Base-by-base conservation (phyloP, 805 yeast genomes). In the Ogataea paradorogensis region DNA sequence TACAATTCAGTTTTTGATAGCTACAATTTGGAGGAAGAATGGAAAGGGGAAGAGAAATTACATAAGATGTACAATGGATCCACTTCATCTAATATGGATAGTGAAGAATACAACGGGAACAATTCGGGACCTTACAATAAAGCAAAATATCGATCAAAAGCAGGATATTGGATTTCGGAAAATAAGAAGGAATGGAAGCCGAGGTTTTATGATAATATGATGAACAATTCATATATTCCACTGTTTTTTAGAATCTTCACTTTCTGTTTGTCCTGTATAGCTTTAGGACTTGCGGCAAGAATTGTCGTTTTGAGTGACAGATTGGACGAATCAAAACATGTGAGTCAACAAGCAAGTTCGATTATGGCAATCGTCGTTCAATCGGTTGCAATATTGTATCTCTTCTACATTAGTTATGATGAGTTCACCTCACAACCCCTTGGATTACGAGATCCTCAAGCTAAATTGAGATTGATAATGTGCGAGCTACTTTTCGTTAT, bases 341-440 rank as follows among this genome's bases (percentile, higher is more conserved):
- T 86, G 7, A 67, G 73, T 7, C 95, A 85, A 56, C 89, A 85
- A 55, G 84, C 99, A 13, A 82, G 95, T 51, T 86, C 98, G 0
- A 80, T 90, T 31, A 88, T 93, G 95, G 93, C 97, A 3, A 74
- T 93, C 2, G 80, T 80, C 37, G 95, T 91, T 4, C 91, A 89
- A 55, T 68, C 87, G 21, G 69, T 80, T 46, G 95, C 96, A 3
- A 63, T 87, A 18, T 73, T 78, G 0, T 93, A 93, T 58, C 72
- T 89, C 40, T 63, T 81, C 3, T 89, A 86, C 61, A 86, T 91
- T 59, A 80, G 95, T 2, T 80, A 79, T 54, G 98, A 93, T 61
- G 99, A 93, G 62, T 91, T 87, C 62, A 75, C 82, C 16, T 95
- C 96, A 10, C 84, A 87, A 57, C 99, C 98, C 0, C 61, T 93